A percentile compares a stretch with the other conserved stretches of the same genome.
These are phyloP conservation scores for Exophiala phaeomuriformis DNA, from an alignment of 2,329 filamentous ascomycete species.

Conservation along the genomic window DNA sequence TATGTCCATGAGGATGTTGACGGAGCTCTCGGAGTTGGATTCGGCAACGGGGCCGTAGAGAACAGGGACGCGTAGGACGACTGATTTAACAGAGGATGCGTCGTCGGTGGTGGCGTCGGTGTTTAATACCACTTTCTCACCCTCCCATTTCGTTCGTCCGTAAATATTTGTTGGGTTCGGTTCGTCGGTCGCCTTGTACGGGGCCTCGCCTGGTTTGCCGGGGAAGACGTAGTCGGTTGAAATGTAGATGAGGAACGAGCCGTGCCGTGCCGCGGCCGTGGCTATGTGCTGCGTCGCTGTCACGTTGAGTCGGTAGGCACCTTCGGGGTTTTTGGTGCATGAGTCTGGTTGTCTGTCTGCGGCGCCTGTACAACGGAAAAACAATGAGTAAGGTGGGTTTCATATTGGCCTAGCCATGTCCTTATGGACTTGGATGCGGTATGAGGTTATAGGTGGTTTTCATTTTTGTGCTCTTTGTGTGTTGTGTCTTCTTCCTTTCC, in stretches of 20 bases:
- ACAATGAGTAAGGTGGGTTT: too few relatives aligned
- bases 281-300: slow-evolving; percentile 62
- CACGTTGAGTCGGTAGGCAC: slow-evolving; percentile 67
- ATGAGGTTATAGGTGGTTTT: not conserved
- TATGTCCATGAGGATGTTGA: slow-evolving; percentile 71
- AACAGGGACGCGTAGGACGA: slow-evolving; percentile 73
- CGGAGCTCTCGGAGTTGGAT: slow-evolving; percentile 64
- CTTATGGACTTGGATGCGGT: too few relatives aligned
- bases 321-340: slow-evolving; percentile 70
- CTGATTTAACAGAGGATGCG: slow-evolving; percentile 46
- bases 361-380: slow-evolving; percentile 51
- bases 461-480: not conserved
- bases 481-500: too few relatives aligned
- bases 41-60: slow-evolving; percentile 58
- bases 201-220: slow-evolving; percentile 72
- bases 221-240: slow-evolving; percentile 74
- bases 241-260: slow-evolving; percentile 51
- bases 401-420: too few relatives aligned
- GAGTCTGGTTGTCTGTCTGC: slow-evolving; percentile 84
- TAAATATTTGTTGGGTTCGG: slow-evolving; percentile 73
- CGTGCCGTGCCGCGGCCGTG: slow-evolving; percentile 52
- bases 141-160: slow-evolving; percentile 64
- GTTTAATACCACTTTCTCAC: slow-evolving; percentile 60
- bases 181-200: slow-evolving; percentile 60
- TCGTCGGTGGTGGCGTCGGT: slow-evolving; percentile 7